These are phyloP conservation scores for Beauveria pseudobassiana DNA, from an alignment of 2,329 filamentous ascomycete genomes.

Conservation along the genomic window DNA sequence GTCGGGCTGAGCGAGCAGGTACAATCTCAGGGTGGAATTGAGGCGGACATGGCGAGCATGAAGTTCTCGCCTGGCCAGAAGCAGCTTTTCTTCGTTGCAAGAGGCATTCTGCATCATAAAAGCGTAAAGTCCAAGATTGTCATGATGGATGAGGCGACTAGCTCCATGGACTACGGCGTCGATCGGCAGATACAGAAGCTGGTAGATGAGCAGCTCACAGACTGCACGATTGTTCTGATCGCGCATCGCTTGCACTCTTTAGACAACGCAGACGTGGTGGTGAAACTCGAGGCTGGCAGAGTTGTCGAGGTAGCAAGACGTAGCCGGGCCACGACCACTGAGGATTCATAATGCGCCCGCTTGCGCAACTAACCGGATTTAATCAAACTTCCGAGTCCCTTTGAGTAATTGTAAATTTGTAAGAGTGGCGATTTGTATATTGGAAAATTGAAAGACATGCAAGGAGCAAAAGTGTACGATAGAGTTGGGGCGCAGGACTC, in stretches of 20 bases:
- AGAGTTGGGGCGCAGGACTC: too few species aligned
- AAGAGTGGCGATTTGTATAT: too few species aligned
- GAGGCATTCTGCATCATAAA: neutral
- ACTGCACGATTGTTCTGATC: neutral
- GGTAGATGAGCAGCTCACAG: neutral
- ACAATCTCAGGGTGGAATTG: neutral
- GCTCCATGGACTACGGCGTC: neutral
- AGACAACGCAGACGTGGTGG: neutral
- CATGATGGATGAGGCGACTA: constrained; percentile 4
- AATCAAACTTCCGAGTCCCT: too few species aligned
- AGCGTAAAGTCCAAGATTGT: neutral
- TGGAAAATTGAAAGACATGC: too few species aligned
- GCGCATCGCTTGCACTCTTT: constrained; percentile 5
- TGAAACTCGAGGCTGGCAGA: constrained; percentile 1
- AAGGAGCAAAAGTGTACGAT: too few species aligned
- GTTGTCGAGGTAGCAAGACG: neutral
- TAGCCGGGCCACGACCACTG: too few species aligned
- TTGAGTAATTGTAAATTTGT: too few species aligned
- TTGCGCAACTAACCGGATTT: too few species aligned
- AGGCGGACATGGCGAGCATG: neutral
- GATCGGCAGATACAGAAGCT: neutral
- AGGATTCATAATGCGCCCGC: too few species aligned
- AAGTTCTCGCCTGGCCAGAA: neutral
- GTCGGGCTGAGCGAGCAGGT: constrained; percentile 12
- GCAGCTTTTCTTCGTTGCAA: neutral